Evolutionary conservation across 1,139 yeast genomes (phyloP), one percentile per base, ranked within the genome.

Genomic region (Pichia sp.): DNA sequence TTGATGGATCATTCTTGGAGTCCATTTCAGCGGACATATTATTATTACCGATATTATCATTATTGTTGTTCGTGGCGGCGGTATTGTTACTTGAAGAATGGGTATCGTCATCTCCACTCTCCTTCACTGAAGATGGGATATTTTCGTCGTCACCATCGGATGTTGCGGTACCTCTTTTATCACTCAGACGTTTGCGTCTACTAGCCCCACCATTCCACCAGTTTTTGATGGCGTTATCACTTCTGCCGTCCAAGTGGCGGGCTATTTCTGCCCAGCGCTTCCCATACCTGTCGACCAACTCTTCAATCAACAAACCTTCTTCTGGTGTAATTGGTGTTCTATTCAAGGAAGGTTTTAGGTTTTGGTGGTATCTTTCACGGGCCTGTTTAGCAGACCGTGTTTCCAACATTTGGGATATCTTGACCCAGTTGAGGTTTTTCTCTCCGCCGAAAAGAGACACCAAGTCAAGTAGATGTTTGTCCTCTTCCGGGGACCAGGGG

Each of bases 161-260:
- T 6, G 45, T 42, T 8, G 45, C 10, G 29, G 45, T 8, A 17
- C 30, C 30, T 31, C 30, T 38, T 62, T 53, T 64, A 4, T 63
- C 64, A 6, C 74, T 68, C 2, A 84, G 83, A 59, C 88, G 69
- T 62, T 90, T 77, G 60, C 95, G 73, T 58, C 95, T 77, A 64
- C 87, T 88, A 17, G 95, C 92, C 12, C 95, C 95, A 7, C 96
- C 95, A 66, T 90, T 90, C 97, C 96, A 90, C 97, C 97, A 91
- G 71, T 90, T 90, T 68, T 90, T 90, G 63, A 91, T 89, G 33
- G 96, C 93, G 69, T 91, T 91, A 70, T 91, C 97, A 17, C 89
- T 81, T 54, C 97, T 75, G 1, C 96, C 96, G 61, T 87, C 85
- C 59, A 91, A 73, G 69, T 89, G 96, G 52, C 96, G 79, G 30